Evolutionary conservation across 2,329 filamentous ascomycete species (phyloP), one percentile per base, ranked within the genome.

Genomic region (Didymella pomorum): DNA sequence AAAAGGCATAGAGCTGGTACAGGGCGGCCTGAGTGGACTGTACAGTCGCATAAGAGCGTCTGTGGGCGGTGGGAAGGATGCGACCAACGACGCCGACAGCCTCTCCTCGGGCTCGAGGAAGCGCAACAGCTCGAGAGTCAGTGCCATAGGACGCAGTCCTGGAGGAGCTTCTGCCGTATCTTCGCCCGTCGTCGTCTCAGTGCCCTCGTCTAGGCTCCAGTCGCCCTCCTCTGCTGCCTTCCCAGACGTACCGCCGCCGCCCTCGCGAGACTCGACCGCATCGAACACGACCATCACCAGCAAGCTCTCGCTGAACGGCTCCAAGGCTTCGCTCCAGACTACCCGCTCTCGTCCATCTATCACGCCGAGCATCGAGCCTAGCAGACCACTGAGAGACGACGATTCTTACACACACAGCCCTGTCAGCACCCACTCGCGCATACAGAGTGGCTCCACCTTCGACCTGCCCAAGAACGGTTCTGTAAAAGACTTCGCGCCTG

Each of bases 31-130:
- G 45, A 96, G 91, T 71, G 93, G 94, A 0, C 80, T 98, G 35
- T 98, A 97, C 76, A 95, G 86, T 77, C 88, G 93, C 35, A 84
- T 98, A 68, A 88, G 89, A 72, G 91, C 91, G 56, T 93, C 89
- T 0, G 91, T 96, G n/a, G 89, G 89, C 16, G 90, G 83, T 14
- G 85, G 83, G 42, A 89, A 86, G 65, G 85, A 87, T 55, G 81
- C 67, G 39, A 62, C 50, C 20, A 50, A 52, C 60, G 71, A 75
- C 16, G 66, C 61, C 11, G 73, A 76, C 43, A 39, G 35, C 35
- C 35, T 39, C 18, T 39, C 35, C 7, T 20, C n/a, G 1, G 35
- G n/a, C 35, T 39, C 35, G 8, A 20, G 18, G n/a, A 39, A 20
- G n/a, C 35, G 35, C 35, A 20, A 39, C 35, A 50, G 57, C 35